A percentile compares a stretch with the other conserved stretches of the same genome.
Evolutionary conservation across 2,329 filamentous ascomycete genomes (phyloP).

Genomic region (Biscogniauxia sp.): DNA sequence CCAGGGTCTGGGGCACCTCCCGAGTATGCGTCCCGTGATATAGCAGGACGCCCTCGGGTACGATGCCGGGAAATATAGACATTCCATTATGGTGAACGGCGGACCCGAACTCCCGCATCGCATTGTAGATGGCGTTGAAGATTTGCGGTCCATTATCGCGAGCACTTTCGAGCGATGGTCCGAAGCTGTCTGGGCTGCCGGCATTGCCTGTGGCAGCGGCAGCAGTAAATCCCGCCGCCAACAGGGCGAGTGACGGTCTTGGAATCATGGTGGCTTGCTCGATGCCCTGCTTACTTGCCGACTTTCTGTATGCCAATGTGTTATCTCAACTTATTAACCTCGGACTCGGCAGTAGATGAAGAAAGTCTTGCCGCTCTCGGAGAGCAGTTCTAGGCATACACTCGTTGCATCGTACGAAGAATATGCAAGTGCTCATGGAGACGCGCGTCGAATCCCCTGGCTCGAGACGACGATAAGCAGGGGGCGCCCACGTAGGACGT

Average conservation of each 20-base stretch:
- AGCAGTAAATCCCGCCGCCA: neutral
- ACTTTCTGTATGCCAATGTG: neutral
- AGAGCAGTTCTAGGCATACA: neutral
- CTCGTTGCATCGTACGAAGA: neutral
- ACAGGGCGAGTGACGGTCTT: neutral
- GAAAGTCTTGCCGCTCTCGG: neutral
- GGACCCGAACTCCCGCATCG: constrained; percentile 72
- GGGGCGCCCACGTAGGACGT: neutral
- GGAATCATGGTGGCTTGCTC: neutral
- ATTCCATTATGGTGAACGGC: constrained; percentile 74
- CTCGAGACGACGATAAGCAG: neutral
- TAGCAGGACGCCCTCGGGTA: constrained; percentile 62
- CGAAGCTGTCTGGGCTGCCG: constrained; percentile 19
- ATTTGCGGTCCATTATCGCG: constrained; percentile 58
- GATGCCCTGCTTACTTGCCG: neutral
- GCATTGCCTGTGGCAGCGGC: neutral
- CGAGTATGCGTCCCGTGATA: constrained; percentile 60
- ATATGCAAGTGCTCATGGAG: neutral
- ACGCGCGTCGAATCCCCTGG: neutral
- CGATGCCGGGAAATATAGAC: constrained; percentile 63
- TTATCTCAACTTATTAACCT: neutral
- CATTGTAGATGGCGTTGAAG: constrained; percentile 71
- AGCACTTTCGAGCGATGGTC: constrained; percentile 39
- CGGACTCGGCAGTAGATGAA: neutral
- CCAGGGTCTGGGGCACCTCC: constrained; percentile 49